Percentiles rank a stretch among this genome's conserved stretches.
These are phyloP conservation scores for Lasiosphaeriaceae sp. DNA, from an alignment of 495 filamentous ascomycete genomes.

Conservation along the genomic window DNA sequence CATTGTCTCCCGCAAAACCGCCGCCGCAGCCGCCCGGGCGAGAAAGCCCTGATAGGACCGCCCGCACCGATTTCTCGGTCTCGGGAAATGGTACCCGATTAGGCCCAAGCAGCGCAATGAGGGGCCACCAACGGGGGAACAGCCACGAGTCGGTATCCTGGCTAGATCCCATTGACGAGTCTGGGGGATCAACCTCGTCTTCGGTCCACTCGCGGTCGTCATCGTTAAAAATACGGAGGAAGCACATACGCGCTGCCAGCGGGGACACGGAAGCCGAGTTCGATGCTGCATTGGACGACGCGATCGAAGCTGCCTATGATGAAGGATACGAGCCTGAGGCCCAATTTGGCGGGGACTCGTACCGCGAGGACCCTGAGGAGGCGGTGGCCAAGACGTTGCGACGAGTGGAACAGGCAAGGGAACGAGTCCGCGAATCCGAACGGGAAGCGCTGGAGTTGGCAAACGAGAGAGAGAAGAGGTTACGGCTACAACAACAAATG, in stretches of 20 bases:
- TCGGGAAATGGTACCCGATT: constrained; percentile 34
- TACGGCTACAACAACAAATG: constrained; percentile 33
- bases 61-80: constrained; percentile 40
- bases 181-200: constrained; percentile 72
- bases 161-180: constrained; percentile 97
- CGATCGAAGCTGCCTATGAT: constrained; percentile 93
- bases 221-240: constrained; percentile 61
- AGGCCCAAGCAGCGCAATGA: constrained; percentile 20
- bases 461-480: constrained; percentile 46
- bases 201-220: constrained; percentile 81
- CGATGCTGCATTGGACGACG: constrained; percentile 90
- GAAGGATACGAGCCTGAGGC: constrained; percentile 75
- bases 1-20: constrained; percentile 27
- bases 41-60: constrained; percentile 30
- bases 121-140: constrained; percentile 49
- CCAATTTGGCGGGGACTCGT: constrained; percentile 42
- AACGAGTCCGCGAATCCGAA: constrained; percentile 74
- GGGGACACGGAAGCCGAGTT: constrained; percentile 87
- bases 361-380: constrained; percentile 40
- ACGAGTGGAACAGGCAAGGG: constrained; percentile 74
- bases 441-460: constrained; percentile 66
- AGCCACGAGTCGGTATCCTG: constrained; percentile 84
- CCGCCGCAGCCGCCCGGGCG: constrained; percentile 31
- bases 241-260: constrained; percentile 62
- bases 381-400: constrained; percentile 57